Percentiles rank a stretch among this genome's conserved stretches.
phyloP scores from a whole-genome alignment of 2,329 filamentous ascomycete genomes.

The Aureobasidium pullulans region DNA sequence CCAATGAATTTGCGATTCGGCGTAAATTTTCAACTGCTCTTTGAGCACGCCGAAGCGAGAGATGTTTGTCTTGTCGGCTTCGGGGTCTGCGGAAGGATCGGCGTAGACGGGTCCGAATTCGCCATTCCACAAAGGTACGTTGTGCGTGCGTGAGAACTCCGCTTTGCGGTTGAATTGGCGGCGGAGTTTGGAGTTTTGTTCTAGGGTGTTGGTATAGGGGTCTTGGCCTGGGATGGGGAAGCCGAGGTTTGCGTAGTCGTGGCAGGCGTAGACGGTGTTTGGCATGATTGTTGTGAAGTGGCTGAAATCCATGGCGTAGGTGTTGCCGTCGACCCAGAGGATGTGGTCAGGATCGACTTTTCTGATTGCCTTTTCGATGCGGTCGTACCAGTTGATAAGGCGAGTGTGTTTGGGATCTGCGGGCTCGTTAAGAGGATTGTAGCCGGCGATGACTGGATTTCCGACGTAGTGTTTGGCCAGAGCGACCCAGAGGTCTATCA shows the following conservation, averaged over 20 bases:
- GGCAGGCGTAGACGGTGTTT: constrained; percentile 41
- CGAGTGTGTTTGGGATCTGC: constrained; percentile 38
- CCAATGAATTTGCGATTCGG: constrained; percentile 47
- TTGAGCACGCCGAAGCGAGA: constrained; percentile 37
- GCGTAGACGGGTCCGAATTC: constrained; percentile 43
- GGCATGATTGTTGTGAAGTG: constrained; percentile 37
- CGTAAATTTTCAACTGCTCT: constrained; percentile 46
- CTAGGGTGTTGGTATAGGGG: constrained; percentile 33
- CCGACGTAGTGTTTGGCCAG: constrained; percentile 36
- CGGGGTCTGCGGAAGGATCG: constrained; percentile 30
- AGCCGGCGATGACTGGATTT: constrained; percentile 34
- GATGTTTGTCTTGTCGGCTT: constrained; percentile 32
- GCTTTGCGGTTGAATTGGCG: constrained; percentile 32
- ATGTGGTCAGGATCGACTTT: constrained; percentile 40
- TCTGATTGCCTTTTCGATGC: constrained; percentile 38
- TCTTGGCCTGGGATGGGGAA: constrained; percentile 33
- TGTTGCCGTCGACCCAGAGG: constrained; percentile 46
- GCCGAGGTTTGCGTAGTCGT: constrained; percentile 45
- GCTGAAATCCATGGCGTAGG: constrained; percentile 46
- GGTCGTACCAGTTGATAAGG: constrained; percentile 37
- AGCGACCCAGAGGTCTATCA: constrained; percentile 40
- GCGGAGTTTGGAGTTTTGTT: constrained; percentile 33
- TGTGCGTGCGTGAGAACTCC: constrained; percentile 34
- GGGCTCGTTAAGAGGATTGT: constrained; percentile 44
- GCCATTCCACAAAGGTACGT: constrained; percentile 45